A percentile compares a stretch with the other conserved stretches of the same genome.
Evolutionary conservation across 2,329 filamentous ascomycete genomes (phyloP).

Genomic region (Paraphaeosphaeria sporulosa): DNA sequence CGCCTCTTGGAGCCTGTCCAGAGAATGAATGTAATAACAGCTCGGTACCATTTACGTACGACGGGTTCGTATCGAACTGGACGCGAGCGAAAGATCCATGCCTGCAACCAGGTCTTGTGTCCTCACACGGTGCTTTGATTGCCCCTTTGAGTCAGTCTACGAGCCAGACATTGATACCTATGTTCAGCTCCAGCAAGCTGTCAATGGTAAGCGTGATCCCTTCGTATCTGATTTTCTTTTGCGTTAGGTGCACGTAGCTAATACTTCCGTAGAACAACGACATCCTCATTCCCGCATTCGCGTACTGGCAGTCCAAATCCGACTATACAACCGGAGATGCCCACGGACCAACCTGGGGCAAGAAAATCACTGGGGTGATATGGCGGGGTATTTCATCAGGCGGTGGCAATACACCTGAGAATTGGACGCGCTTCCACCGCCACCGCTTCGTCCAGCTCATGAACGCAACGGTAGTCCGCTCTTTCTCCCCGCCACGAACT

Average conservation of each 20-base stretch:
- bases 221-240: not conserved
- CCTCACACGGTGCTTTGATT: constrained; percentile 58
- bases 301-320: constrained; percentile 57
- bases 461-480: constrained; percentile 66
- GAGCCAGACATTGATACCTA: constrained; percentile 55
- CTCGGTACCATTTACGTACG: constrained; percentile 42
- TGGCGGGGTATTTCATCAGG: constrained; percentile 60
- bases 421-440: constrained; percentile 77
- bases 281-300: constrained; percentile 59
- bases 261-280: constrained; percentile 54
- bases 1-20: constrained; percentile 41
- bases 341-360: constrained; percentile 51
- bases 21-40: constrained; percentile 16
- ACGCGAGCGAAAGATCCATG: constrained; percentile 56
- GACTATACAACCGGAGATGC: constrained; percentile 52
- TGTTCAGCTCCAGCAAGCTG: constrained; percentile 61
- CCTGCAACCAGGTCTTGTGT: constrained; percentile 54
- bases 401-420: constrained; percentile 58
- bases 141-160: constrained; percentile 57
- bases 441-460: constrained; percentile 79
- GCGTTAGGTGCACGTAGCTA: not conserved
- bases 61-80: constrained; percentile 59
- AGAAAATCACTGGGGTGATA: constrained; percentile 52
- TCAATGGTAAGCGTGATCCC: constrained; percentile 34
- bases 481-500: constrained; percentile 43